These are phyloP conservation scores for Orbilia blumenaviensis DNA, from an alignment of 2,329 filamentous ascomycete genomes.

Conservation along the genomic window DNA sequence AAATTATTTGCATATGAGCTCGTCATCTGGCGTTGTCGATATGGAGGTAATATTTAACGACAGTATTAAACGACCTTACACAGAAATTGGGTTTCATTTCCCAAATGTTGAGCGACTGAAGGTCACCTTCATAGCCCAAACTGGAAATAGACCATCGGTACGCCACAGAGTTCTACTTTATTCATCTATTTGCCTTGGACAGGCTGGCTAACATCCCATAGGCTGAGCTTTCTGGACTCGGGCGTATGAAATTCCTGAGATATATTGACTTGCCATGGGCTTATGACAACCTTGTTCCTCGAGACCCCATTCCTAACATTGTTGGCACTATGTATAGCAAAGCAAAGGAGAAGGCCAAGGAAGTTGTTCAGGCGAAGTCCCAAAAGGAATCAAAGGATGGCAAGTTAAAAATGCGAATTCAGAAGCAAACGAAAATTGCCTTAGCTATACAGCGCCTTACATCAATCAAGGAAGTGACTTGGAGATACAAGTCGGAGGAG, in stretches of 20 bases:
- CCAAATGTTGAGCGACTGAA: conserved; percentile 12
- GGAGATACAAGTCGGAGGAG: conserved; percentile 30
- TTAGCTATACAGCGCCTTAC: background rate
- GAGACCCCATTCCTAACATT: background rate
- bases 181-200: background rate
- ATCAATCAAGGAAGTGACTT: conserved; percentile 16
- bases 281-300: background rate
- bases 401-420: conserved; percentile 10
- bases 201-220: background rate
- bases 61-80: background rate
- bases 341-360: conserved; percentile 33
- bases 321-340: conserved; percentile 24
- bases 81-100: conserved; percentile 6
- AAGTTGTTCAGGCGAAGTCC: conserved; percentile 22
- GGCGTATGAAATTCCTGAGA: conserved; percentile 12
- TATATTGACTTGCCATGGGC: conserved; percentile 25
- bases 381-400: background rate
- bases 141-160: background rate
- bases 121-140: background rate
- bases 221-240: conserved; percentile 18
- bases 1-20: background rate
- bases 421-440: conserved; percentile 15
- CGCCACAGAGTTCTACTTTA: background rate
- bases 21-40: background rate
- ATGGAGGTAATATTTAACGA: conserved; percentile 12